Conservation (phyloP, 768 basidiomycete genomes). For the Heimioporus sp. region DNA sequence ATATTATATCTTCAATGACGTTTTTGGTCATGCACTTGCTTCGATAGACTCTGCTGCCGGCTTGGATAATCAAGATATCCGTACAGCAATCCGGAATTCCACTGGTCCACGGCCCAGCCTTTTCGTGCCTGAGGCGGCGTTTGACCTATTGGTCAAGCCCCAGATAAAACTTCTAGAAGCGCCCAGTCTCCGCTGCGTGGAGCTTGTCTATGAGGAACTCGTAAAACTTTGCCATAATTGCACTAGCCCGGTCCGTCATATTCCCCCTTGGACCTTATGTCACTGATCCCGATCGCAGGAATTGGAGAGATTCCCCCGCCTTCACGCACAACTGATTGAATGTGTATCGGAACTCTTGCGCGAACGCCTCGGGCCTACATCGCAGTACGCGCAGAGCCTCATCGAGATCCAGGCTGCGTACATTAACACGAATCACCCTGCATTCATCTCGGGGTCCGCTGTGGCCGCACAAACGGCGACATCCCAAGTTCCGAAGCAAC, state of each 20-base stretch:
- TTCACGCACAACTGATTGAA: conserved; percentile 93
- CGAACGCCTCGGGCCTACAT: conserved; percentile 94
- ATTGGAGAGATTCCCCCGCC: conserved; percentile 89
- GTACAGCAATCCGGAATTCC: conserved; percentile 97
- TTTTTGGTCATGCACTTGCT: conserved; percentile 90
- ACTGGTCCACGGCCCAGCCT: conserved; percentile 95
- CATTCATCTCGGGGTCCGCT: conserved; percentile 83
- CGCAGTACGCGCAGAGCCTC: conserved; percentile 93
- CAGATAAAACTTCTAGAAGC: conserved; percentile 96
- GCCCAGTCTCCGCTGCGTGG: conserved; percentile 93
- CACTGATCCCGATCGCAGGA: conserved; percentile 53
- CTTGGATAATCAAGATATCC: conserved; percentile 91
- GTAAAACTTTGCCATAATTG: conserved; percentile 99
- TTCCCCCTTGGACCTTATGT: background rate
- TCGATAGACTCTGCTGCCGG: conserved; percentile 90
- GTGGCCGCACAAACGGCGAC: conserved; percentile 51
- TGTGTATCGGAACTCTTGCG: conserved; percentile 94
- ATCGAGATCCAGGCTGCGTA: conserved; percentile 98
- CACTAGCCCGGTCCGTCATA: conserved; percentile 66
- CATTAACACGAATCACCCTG: conserved; percentile 98
- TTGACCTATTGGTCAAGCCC: conserved; percentile 95
- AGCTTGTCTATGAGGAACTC: conserved; percentile 97
- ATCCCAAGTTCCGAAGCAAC: conserved; percentile 41
- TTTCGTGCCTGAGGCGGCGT: conserved; percentile 96
- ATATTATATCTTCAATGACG: conserved; percentile 99